Base-by-base conservation (phyloP, 345 rosid species). In the Eucalyptus erythrocorys region DNA sequence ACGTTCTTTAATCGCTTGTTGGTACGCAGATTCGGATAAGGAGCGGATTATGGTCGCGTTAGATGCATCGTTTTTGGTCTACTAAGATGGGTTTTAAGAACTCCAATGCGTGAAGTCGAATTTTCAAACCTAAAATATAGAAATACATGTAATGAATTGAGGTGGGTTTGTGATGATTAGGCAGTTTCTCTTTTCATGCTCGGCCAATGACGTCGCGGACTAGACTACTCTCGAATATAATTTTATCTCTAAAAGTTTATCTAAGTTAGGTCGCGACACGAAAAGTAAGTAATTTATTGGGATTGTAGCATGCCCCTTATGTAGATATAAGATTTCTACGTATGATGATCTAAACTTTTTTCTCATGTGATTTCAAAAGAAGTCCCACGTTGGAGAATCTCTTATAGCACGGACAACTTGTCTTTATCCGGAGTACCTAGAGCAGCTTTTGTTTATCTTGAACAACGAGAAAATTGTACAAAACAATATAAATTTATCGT, bases 401-500 rank as follows among this genome's bases (percentile, higher is more conserved):
- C 0, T 0, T 0, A 0, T 11, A 21, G 47, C 84, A 76, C 0
- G 30, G 5, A 71, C 0, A 10, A 22, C 30, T 76, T 40, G 1
- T 76, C 0, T 40, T 76, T 76, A 4, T 34, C 13, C 0, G 0
- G 13, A 9, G 3, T 8, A 5, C 43, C 80, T 17, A 32, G 9
- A 32, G 22, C 43, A 40, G 5, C 1, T 21, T 37, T 27, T 13
- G 47, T 19, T 76, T 21, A 76, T 76, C 15, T 2, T 21, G 47
- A 40, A 76, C 47, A 19, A 71, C 5, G 9, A 1, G 9, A 50
- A 50, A 17, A 13, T 50, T 50, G 1, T 50, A 50, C 21, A 51
- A 19, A 19, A 51, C 0, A 0, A 0, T 2, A 4, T 51, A 0
- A 51, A 7, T 51, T 1, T 51, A 17, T 0, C 7, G 0, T 51